Percentiles rank a stretch among this genome's conserved stretches.
phyloP scores from a whole-genome alignment of 805 yeast genomes.

The Lipomyces sp. region DNA sequence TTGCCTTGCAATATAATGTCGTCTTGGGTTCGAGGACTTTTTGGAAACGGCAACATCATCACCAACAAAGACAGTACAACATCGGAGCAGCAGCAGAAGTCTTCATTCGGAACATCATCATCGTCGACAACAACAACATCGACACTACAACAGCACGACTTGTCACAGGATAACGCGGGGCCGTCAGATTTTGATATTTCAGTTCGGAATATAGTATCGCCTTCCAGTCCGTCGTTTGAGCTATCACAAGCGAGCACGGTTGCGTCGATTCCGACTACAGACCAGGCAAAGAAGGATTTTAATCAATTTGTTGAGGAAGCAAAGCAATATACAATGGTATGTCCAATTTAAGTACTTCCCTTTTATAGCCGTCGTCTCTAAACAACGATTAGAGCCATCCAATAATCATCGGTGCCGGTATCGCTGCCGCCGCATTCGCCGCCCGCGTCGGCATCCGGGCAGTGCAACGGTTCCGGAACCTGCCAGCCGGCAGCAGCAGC shows the following conservation, averaged over 20 bases:
- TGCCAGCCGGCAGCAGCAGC: slow-evolving; percentile 17
- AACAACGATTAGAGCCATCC: slow-evolving; percentile 40
- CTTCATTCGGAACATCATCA: too few relatives aligned
- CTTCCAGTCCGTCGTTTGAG: slow-evolving; percentile 16
- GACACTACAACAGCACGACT: slow-evolving; percentile 10
- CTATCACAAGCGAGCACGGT: not conserved
- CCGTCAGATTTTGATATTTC: slow-evolving; percentile 20
- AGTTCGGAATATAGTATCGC: slow-evolving; percentile 25
- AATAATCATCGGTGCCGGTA: slow-evolving; percentile 38
- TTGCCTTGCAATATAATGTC: slow-evolving; percentile 16
- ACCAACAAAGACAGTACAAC: not conserved
- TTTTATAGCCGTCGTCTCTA: not conserved
- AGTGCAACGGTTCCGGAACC: slow-evolving; percentile 30
- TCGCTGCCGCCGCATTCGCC: slow-evolving; percentile 38
- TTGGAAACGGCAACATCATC: slow-evolving; percentile 16
- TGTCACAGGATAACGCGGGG: slow-evolving; percentile 1
- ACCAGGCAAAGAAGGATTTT: slow-evolving; percentile 10
- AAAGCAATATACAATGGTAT: slow-evolving; percentile 34
- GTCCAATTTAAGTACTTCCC: not conserved
- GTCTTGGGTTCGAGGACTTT: slow-evolving; percentile 18
- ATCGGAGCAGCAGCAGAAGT: not conserved
- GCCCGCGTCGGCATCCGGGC: slow-evolving; percentile 38
- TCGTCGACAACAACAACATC: not conserved
- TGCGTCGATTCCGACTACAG: slow-evolving; percentile 6
- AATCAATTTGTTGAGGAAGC: slow-evolving; percentile 18